phyloP scores from a whole-genome alignment of 139 green algal species.

The Coelastrella sp. region DNA sequence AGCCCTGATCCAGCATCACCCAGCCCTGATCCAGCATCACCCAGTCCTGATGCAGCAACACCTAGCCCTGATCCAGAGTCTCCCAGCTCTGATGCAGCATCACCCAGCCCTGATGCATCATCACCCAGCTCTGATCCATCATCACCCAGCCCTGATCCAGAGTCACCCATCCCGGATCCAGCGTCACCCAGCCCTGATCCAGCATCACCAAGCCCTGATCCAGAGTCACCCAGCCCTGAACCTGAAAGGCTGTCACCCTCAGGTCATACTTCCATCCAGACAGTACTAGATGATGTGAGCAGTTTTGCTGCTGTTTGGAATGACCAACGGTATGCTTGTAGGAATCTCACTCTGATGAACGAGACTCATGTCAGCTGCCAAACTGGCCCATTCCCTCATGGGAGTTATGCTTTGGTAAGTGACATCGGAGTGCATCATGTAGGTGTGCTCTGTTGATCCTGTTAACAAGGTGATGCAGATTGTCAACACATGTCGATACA shows the following conservation, averaged over 20 bases:
- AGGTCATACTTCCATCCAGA: too few relatives aligned
- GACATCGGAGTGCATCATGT: too few relatives aligned
- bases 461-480: too few relatives aligned
- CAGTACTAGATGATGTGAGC: too few relatives aligned
- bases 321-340: slow-evolving; percentile 12
- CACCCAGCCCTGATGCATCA: background rate
- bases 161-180: background rate
- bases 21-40: background rate
- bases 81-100: background rate
- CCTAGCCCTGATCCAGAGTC: background rate
- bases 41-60: background rate
- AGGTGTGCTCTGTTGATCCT: too few relatives aligned
- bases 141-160: background rate
- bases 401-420: background rate
- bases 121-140: background rate
- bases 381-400: slow-evolving; percentile 21
- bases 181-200: background rate
- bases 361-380: background rate
- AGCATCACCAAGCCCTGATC: background rate
- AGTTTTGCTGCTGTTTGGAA: background rate
- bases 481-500: too few relatives aligned
- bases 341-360: slow-evolving; percentile 15
- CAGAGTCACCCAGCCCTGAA: background rate
- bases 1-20: background rate
- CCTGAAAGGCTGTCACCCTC: background rate